Percentiles rank a stretch among this genome's conserved stretches.
Conservation (phyloP, 2,329 filamentous ascomycete genomes). For the Blastomyces silverae region DNA sequence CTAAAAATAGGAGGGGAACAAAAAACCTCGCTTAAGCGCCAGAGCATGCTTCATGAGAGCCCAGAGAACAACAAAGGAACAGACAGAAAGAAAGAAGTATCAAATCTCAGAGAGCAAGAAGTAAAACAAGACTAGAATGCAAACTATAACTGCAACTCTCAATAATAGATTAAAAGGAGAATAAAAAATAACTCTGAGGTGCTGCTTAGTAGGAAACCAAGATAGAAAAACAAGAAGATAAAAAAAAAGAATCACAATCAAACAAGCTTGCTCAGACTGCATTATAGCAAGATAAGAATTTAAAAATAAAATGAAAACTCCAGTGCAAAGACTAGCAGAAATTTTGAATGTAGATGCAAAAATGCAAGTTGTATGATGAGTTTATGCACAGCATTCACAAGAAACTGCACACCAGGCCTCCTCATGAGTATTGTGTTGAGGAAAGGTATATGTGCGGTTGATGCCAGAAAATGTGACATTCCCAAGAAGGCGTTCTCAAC, state of each 20-base stretch:
- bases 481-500: too few species aligned
- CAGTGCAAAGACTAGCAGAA: too few species aligned
- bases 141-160: neutral
- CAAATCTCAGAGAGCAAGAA: neutral
- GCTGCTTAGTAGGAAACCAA: neutral
- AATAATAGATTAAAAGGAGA: neutral
- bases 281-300: neutral
- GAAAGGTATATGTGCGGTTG: too few species aligned
- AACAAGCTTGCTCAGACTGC: neutral
- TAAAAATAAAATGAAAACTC: too few species aligned
- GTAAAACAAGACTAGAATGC: slow-evolving; percentile 6
- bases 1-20: neutral
- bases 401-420: too few species aligned
- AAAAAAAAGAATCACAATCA: neutral
- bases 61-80: neutral
- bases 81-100: neutral
- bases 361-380: too few species aligned
- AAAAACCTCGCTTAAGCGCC: neutral
- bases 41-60: slow-evolving; percentile 9
- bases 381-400: too few species aligned
- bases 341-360: too few species aligned
- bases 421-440: too few species aligned
- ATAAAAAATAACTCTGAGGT: neutral
- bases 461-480: too few species aligned
- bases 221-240: neutral